Percentiles rank a stretch among this genome's conserved stretches.
These are phyloP conservation scores for Xylaria sp. DNA, from an alignment of 2,329 filamentous ascomycete species.

Conservation along the genomic window DNA sequence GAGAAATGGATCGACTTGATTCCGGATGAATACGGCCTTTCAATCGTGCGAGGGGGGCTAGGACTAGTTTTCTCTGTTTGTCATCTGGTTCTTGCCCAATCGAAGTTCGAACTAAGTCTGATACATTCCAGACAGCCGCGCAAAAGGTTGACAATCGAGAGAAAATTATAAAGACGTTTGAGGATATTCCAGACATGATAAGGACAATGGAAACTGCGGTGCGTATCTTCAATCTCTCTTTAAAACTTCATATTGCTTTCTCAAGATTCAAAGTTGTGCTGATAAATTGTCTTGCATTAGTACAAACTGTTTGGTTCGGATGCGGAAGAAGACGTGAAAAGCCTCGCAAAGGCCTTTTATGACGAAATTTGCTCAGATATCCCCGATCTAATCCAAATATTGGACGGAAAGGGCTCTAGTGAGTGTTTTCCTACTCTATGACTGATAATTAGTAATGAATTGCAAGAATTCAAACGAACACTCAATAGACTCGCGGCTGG, in stretches of 20 bases:
- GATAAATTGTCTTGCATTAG: neutral
- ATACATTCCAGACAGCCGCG: conserved; percentile 2
- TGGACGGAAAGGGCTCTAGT: conserved; percentile 21
- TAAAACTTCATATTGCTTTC: neutral
- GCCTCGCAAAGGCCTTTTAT: conserved; percentile 13
- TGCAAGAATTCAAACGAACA: conserved; percentile 15
- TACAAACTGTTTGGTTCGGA: conserved; percentile 16
- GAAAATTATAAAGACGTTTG: conserved; percentile 18
- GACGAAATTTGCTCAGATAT: conserved; percentile 21
- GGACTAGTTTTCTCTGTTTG: conserved; percentile 13
- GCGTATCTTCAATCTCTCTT: neutral
- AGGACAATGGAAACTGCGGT: conserved; percentile 24
- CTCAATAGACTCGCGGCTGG: conserved; percentile 18
- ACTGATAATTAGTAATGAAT: neutral
- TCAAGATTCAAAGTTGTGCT: neutral
- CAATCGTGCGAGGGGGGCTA: conserved; percentile 12
- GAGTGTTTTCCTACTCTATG: neutral
- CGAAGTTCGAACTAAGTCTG: neutral
- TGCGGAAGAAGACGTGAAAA: conserved; percentile 9
- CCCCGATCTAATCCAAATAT: conserved; percentile 20
- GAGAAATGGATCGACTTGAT: conserved; percentile 22
- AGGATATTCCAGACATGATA: conserved; percentile 25
- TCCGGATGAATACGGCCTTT: conserved; percentile 21
- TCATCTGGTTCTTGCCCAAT: neutral
- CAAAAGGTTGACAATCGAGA: conserved; percentile 23